Conservation (phyloP, 73 alveolate genomes). For the Tetrahymena thermophila region DNA sequence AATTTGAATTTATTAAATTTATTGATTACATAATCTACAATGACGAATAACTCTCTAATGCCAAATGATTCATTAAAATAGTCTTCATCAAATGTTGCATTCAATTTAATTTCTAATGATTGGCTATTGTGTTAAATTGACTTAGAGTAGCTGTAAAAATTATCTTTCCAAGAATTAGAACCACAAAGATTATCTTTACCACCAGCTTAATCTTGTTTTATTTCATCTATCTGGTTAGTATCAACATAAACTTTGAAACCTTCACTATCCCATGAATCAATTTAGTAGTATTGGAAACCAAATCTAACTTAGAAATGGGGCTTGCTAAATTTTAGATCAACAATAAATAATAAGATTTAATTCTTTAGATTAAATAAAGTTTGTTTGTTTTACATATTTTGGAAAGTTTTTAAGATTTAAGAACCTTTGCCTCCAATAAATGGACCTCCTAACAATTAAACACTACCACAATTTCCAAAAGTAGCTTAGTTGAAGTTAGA, state of each 20-base stretch:
- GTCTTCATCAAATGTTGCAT: neutral
- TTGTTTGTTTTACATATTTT: neutral
- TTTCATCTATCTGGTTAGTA: neutral
- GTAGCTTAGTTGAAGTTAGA: neutral
- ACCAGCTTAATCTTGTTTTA: neutral
- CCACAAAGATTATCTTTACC: neutral
- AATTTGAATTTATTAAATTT: neutral
- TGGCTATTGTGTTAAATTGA: neutral
- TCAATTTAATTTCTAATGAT: neutral
- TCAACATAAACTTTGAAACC: neutral
- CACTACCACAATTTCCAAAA: neutral
- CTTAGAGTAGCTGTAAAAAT: neutral
- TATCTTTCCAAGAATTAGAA: neutral
- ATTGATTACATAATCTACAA: neutral
- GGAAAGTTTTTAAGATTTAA: neutral
- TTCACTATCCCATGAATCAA: neutral
- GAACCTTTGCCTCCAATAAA: neutral
- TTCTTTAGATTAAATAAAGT: too few relatives aligned
- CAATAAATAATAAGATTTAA: neutral
- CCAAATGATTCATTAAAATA: neutral
- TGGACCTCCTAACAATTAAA: neutral
- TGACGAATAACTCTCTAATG: neutral
- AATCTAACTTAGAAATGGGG: neutral
- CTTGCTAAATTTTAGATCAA: neutral
- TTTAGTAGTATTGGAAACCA: neutral